Conservation (phyloP, 768 basidiomycete genomes). For the Cystofilobasidium ferigula region DNA sequence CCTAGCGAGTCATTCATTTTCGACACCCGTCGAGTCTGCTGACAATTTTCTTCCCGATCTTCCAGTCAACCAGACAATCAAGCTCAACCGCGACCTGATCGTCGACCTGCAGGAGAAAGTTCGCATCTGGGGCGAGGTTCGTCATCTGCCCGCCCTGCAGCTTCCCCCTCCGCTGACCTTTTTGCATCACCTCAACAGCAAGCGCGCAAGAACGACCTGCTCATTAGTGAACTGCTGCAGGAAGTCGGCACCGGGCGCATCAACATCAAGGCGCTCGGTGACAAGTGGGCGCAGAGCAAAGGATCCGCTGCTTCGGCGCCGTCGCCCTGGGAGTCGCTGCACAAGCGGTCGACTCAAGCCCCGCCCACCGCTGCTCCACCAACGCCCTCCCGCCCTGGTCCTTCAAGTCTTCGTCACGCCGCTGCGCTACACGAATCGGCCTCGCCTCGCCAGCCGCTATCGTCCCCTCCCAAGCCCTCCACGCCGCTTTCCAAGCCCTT, state of each 20-base stretch:
- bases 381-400: background rate
- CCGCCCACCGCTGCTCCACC: background rate
- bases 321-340: background rate
- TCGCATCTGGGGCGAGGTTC: slow-evolving; percentile 9
- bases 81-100: slow-evolving; percentile 7
- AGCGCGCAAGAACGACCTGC: slow-evolving; percentile 5
- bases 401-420: background rate
- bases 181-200: background rate
- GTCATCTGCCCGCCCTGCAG: background rate
- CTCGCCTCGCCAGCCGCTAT: background rate
- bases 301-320: background rate
- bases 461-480: background rate
- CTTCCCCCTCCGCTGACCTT: background rate
- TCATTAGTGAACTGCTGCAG: slow-evolving; percentile 12
- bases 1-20: background rate
- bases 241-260: background rate
- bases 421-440: background rate
- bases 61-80: slow-evolving; percentile 14
- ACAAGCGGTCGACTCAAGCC: background rate
- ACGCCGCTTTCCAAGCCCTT: background rate
- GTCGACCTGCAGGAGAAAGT: background rate
- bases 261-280: background rate
- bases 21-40: background rate
- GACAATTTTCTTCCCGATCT: background rate
- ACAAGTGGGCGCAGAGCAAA: background rate